Evolutionary conservation across 225 moss, liverwort and hornwort genomes (phyloP), one percentile per base, ranked within the genome.

Genomic region (Sphagnum contortum): DNA sequence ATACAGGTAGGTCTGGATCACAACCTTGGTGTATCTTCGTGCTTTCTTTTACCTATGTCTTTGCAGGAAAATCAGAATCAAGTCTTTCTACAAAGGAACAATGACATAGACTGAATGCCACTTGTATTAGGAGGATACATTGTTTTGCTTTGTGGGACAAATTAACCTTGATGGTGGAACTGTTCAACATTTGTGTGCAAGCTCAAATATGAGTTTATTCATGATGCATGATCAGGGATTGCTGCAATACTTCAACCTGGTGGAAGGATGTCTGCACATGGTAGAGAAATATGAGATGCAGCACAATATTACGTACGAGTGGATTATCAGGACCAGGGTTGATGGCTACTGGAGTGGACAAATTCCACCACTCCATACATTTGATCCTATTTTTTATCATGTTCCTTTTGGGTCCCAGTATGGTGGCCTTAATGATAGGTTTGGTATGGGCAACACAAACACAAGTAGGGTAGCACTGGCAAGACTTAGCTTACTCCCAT

Each of bases 281-380:
- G 90, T 92, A 51, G 64, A 66, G 55, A 73, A 70, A 10, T 80
- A 90, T 57, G 88, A 98, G 62, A 70, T 49, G 3, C 69, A 67
- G 70, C 78, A 80, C 74, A 76, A 79, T 3, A 73, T 98, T 12
- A 85, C 57, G 6, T 98, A 90, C 55, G 83, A 85, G 57, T 92
- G 92, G 96, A 82, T 98, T 49, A 76, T 98, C 63, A 85, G 96
- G 61, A 89, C 87, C 7, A 81, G 96, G 73, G 85, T 98, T 56
- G 96, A 98, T 76, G 85, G 88, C 9, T 98, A 80, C 68, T 98
- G 96, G 96, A 98, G 72, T 63, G 83, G 81, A 44, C 85, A 77
- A 11, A 77, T 91, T 71, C 90, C 89, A 47, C 72, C 76, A 5
- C 2, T 91, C 45, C 62, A 66, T 12, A 13, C 68, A 46, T 81